Conservation (phyloP, 345 rosid genomes). For the Moringa oleifera region DNA sequence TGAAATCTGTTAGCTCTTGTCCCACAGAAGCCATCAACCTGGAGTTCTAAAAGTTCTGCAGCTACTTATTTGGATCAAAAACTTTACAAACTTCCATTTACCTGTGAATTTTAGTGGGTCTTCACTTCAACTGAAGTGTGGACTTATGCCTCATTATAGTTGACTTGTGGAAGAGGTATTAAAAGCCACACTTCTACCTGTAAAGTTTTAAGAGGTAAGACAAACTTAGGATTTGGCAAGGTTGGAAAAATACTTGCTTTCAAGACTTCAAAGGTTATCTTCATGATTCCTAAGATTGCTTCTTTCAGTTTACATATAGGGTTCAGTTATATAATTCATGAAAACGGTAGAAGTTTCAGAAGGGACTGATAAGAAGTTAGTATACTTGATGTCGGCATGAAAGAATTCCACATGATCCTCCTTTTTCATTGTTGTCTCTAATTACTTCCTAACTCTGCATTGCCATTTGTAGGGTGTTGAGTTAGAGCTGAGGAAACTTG, state of each 20-base stretch:
- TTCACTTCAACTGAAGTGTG: too few relatives aligned
- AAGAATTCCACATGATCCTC: neutral
- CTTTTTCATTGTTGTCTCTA: neutral
- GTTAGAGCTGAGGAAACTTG: slow-evolving; percentile 83
- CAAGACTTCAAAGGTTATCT: too few relatives aligned
- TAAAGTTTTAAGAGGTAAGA: too few relatives aligned
- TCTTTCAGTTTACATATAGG: too few relatives aligned
- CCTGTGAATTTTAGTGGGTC: neutral
- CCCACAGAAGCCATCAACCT: neutral
- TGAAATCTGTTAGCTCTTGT: neutral
- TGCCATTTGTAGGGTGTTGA: slow-evolving; percentile 62
- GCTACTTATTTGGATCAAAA: neutral
- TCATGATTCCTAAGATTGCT: neutral
- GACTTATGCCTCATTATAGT: neutral
- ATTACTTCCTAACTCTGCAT: neutral
- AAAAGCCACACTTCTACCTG: too few relatives aligned
- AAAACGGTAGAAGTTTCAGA: neutral
- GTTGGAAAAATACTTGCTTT: neutral
- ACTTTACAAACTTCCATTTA: neutral
- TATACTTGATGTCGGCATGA: neutral
- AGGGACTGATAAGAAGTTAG: neutral
- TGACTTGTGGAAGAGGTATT: neutral
- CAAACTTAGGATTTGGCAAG: neutral
- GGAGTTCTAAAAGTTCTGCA: neutral
- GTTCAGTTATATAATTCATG: too few relatives aligned